Evolutionary conservation across 2,329 filamentous ascomycete genomes (phyloP).

Genomic region (Botrytis fabae): DNA sequence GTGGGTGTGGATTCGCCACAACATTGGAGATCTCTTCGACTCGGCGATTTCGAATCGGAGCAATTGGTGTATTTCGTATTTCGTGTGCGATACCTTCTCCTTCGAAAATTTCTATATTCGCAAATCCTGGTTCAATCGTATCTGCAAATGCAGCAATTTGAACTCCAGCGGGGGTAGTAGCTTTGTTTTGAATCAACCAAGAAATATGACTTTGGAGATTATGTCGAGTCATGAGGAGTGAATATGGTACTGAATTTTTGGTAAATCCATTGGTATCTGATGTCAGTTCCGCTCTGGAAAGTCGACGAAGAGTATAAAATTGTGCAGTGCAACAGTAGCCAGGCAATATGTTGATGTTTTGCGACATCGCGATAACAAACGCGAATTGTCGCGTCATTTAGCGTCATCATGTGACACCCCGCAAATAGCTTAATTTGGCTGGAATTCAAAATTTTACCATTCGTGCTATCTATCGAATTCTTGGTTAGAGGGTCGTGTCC

Average conservation of each 20-base stretch:
- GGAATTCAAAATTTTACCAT: background rate
- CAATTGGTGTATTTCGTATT: constrained; percentile 18
- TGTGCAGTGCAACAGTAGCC: background rate
- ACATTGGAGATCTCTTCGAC: constrained; percentile 31
- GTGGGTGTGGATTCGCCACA: constrained; percentile 30
- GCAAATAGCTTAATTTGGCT: constrained; percentile 2
- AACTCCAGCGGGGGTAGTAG: constrained; percentile 32
- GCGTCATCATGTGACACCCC: constrained; percentile 12
- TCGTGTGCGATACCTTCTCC: constrained; percentile 25
- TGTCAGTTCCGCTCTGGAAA: background rate
- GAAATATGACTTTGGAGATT: constrained; percentile 41
- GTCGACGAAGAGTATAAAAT: background rate
- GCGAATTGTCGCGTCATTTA: constrained; percentile 12
- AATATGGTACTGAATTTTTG: constrained; percentile 27
- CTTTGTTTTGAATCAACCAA: constrained; percentile 39
- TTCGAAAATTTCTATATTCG: constrained; percentile 22
- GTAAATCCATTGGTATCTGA: constrained; percentile 33
- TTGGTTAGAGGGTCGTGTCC: background rate
- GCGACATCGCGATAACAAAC: constrained; percentile 4
- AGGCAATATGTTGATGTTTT: background rate
- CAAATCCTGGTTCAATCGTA: constrained; percentile 20
- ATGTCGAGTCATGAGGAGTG: constrained; percentile 42
- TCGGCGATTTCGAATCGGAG: constrained; percentile 26
- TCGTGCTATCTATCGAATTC: background rate
- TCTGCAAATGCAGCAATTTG: constrained; percentile 21